phyloP scores from a whole-genome alignment of 768 basidiomycete species.

The Lactarius quietus region DNA sequence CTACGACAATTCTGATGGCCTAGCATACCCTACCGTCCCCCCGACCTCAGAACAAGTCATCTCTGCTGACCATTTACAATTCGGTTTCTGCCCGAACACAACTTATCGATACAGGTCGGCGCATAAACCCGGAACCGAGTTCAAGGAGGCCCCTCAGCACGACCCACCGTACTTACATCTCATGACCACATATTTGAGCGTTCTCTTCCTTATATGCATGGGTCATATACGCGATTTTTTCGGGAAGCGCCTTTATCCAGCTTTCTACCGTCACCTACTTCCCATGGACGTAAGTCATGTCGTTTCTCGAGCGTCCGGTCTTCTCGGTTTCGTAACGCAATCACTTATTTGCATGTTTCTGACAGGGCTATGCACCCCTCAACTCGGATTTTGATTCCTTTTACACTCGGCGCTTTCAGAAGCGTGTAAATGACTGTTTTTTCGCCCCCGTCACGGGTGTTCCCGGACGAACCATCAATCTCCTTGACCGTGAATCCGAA shows the following conservation, averaged over 20 bases:
- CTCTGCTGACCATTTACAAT: slow-evolving; percentile 82
- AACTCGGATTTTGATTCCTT: no score
- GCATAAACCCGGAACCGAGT: slow-evolving; percentile 48
- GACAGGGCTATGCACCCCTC: no score
- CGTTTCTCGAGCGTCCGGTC: no score
- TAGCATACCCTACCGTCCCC: slow-evolving; percentile 56
- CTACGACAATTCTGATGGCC: slow-evolving; percentile 45
- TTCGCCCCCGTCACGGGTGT: slow-evolving; percentile 95
- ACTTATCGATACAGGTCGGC: slow-evolving; percentile 62
- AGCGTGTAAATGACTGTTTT: no score
- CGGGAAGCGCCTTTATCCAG: slow-evolving; percentile 74
- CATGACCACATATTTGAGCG: no score
- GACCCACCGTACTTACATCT: slow-evolving; percentile 93
- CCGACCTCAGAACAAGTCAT: slow-evolving; percentile 81
- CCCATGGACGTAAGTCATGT: no score
- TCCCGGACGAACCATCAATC: slow-evolving; percentile 86
- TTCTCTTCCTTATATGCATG: slow-evolving; percentile 77
- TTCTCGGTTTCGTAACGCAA: no score
- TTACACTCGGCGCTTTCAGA: no score
- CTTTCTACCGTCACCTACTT: slow-evolving; percentile 73
- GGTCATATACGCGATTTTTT: slow-evolving; percentile 95
- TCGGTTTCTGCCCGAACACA: slow-evolving; percentile 85
- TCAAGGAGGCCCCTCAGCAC: slow-evolving; percentile 58
- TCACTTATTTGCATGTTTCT: no score
- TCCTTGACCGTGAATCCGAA: slow-evolving; percentile 78